Evolutionary conservation across 202 grass and related monocot species (phyloP).

Genomic region (Musa balbisiana): DNA sequence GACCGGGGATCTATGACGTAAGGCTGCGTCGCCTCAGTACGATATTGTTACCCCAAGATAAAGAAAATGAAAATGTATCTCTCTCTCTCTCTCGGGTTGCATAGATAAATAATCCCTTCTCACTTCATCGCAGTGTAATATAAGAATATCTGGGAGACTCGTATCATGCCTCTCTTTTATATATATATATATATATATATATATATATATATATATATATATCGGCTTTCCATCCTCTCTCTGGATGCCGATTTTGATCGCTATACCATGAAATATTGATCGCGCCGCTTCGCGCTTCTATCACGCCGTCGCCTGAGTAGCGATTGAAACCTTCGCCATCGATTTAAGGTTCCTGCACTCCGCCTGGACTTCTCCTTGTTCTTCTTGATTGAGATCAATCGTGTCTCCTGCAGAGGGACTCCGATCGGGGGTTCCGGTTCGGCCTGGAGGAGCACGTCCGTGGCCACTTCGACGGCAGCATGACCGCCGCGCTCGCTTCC

Average conservation of each 20-base stretch:
- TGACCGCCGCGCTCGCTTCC: conserved; percentile 14
- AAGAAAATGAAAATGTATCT: too few species aligned
- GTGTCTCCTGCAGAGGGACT: conserved; percentile 19
- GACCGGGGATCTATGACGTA: neutral
- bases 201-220: too few species aligned
- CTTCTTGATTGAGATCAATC: neutral
- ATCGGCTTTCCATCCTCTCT: neutral
- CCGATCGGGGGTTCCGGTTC: conserved; percentile 10
- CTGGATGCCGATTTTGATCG: neutral
- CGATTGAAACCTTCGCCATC: neutral
- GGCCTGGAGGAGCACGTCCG: conserved; percentile 13
- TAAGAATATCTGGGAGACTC: too few species aligned
- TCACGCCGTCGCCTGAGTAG: neutral
- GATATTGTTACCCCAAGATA: too few species aligned
- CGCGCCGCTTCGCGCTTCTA: neutral
- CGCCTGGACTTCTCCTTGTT: neutral
- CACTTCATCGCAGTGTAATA: too few species aligned
- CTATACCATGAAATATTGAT: neutral
- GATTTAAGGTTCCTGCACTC: too few species aligned
- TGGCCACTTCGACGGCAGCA: conserved; percentile 15
- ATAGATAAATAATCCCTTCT: too few species aligned
- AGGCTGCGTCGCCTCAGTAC: too few species aligned
- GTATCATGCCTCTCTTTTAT: too few species aligned
- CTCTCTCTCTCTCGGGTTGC: too few species aligned
- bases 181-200: too few species aligned